A percentile compares a stretch with the other conserved stretches of the same genome.
Conservation (phyloP, 1,284 basidiomycete genomes). For the Ustilago esculenta region DNA sequence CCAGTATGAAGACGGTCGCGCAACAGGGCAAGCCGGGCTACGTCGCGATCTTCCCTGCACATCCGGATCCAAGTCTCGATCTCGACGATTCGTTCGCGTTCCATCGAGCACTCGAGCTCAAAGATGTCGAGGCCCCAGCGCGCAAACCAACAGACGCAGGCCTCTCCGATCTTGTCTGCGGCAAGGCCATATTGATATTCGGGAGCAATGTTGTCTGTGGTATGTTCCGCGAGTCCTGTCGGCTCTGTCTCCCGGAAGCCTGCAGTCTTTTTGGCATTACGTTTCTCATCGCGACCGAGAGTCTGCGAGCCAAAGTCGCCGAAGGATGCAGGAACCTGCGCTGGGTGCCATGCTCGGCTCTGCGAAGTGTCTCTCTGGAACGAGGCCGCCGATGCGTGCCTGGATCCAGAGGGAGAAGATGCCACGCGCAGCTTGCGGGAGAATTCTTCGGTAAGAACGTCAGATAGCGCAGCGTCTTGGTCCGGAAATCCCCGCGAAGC, state of each 20-base stretch:
- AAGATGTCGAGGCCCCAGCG: constrained; percentile 86
- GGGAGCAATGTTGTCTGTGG: neutral
- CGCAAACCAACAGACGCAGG: constrained; percentile 85
- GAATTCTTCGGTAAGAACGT: constrained; percentile 60
- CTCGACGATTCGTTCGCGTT: constrained; percentile 40
- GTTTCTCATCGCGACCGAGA: constrained; percentile 12
- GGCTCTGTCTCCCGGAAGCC: constrained; percentile 24
- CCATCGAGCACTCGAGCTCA: constrained; percentile 72
- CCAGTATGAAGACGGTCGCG: constrained; percentile 40
- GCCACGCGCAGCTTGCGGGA: constrained; percentile 14
- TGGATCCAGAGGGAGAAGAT: constrained; percentile 1
- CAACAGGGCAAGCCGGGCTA: constrained; percentile 20
- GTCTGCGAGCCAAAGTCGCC: neutral
- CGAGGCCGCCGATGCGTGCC: neutral
- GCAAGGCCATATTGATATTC: constrained; percentile 72
- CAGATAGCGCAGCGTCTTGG: neutral
- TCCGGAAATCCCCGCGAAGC: neutral
- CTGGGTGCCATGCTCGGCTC: neutral
- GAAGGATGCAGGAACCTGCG: neutral
- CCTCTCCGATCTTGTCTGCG: constrained; percentile 89
- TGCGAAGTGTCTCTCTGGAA: neutral
- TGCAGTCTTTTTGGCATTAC: constrained; percentile 21
- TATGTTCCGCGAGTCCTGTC: neutral
- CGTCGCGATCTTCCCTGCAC: constrained; percentile 28
- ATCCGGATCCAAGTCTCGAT: constrained; percentile 37